Evolutionary conservation across 768 basidiomycete genomes (phyloP).

Genomic region (Leccinum pellstonianum): DNA sequence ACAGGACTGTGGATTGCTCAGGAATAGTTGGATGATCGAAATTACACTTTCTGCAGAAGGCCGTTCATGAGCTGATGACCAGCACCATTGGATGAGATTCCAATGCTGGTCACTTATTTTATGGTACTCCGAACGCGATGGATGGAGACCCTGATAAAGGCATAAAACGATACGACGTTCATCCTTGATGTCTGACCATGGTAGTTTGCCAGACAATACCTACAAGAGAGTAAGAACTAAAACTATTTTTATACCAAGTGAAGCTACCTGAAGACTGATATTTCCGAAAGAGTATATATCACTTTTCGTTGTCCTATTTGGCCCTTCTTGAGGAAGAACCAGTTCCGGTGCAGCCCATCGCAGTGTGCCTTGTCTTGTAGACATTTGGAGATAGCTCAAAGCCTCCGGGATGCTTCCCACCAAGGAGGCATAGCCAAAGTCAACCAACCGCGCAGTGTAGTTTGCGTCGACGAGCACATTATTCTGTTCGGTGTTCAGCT

Average conservation of each 20-base stretch:
- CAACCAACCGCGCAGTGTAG: too few relatives aligned
- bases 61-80: neutral
- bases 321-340: neutral
- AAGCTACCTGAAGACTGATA: neutral
- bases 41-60: neutral
- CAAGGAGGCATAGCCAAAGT: too few relatives aligned
- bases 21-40: neutral
- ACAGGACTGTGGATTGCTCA: neutral
- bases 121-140: neutral
- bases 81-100: neutral
- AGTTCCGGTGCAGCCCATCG: neutral
- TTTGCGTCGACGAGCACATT: neutral
- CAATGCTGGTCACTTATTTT: neutral
- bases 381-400: too few relatives aligned
- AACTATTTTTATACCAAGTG: accelerated
- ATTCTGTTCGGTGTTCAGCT: neutral
- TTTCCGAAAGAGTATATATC: neutral
- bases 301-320: neutral
- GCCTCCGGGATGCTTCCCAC: too few relatives aligned
- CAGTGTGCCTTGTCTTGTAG: neutral
- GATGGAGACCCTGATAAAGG: neutral
- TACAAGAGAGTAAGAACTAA: neutral
- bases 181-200: neutral
- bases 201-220: neutral
- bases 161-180: neutral